Evolutionary conservation across 2,329 filamentous ascomycete species (phyloP), one percentile per base, ranked within the genome.

Genomic region (Sporothrix dimorphospora): DNA sequence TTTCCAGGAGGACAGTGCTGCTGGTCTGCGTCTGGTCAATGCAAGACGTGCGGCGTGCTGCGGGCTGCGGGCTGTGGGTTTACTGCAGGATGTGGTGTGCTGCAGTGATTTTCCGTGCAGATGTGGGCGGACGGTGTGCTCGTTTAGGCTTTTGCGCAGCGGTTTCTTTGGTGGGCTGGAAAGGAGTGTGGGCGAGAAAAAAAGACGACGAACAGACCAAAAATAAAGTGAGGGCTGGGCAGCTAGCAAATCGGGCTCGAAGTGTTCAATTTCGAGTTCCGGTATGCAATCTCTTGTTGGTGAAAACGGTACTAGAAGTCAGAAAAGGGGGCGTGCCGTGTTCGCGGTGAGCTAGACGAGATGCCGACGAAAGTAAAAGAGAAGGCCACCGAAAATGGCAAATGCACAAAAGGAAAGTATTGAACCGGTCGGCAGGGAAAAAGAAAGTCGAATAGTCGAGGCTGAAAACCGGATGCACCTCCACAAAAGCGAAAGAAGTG

Each of bases 1-100:
- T 71, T 57, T 71, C 47, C 59, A 65, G 38, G 59, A 65, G 59
- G 38, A 63, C 59, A 45, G 59, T 45, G 59, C 59, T 42, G 53
- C 34, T 45, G 53, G 27, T 34, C 24, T 63, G 53, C 40, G 68
- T 59, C 68, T 38, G 57, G 57, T 65, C 45, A 61, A 71, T 71
- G 42, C 55, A 63, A 71, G 69, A 34, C 59, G 59, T 65, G 16
- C 30, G 38, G 16, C 30, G 38, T 65, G 16, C 30, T 59, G 16
- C 30, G 38, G 59, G 59, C 21, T 65, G 59, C 21, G 40, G 30
- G 16, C 53, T 42, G 57, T 45, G 38, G 59, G 59, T 24, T 42
- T 49, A 24, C 42, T 49, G 40, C 57, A 71, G 51, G 51, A 55
- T 55, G 51, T 16, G n/a, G 12, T 55, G 51, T 14, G 14, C 12